Conservation (phyloP, 257 asterid species). For the Nicotiana otophora region DNA sequence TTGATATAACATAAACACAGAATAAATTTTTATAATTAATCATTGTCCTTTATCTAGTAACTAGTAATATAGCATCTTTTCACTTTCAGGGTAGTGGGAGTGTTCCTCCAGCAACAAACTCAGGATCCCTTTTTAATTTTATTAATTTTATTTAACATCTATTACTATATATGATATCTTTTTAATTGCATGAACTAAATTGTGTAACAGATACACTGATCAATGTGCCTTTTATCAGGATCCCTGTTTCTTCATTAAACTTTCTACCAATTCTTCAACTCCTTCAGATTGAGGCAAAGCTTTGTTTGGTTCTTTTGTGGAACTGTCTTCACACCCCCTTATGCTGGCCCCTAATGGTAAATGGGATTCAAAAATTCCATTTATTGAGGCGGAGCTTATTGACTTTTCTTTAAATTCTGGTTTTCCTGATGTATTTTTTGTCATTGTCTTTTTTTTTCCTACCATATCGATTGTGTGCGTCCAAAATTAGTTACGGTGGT, state of each 20-base stretch:
- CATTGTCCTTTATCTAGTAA: too few species aligned
- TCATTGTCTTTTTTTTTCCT: background rate
- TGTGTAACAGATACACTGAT: background rate
- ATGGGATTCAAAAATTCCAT: too few species aligned
- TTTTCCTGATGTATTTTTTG: background rate
- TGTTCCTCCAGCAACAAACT: constrained; percentile 74
- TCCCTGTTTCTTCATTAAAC: too few species aligned
- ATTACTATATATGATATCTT: constrained; percentile 12
- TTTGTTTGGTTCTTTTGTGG: too few species aligned
- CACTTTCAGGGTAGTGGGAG: constrained; percentile 51
- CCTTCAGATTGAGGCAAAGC: too few species aligned
- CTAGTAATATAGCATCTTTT: background rate
- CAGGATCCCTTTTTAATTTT: constrained; percentile 40
- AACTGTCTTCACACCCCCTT: too few species aligned
- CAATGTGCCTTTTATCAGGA: background rate
- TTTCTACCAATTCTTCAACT: too few species aligned
- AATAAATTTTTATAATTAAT: too few species aligned
- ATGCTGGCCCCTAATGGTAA: too few species aligned
- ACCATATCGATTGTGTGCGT: background rate
- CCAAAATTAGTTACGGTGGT: background rate
- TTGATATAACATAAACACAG: too few species aligned
- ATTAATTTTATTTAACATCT: background rate
- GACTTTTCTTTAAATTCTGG: background rate
- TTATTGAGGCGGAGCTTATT: too few species aligned
- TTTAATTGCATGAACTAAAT: background rate